Conservation (phyloP, 495 filamentous ascomycete species). For the Annulohypoxylon nitens region DNA sequence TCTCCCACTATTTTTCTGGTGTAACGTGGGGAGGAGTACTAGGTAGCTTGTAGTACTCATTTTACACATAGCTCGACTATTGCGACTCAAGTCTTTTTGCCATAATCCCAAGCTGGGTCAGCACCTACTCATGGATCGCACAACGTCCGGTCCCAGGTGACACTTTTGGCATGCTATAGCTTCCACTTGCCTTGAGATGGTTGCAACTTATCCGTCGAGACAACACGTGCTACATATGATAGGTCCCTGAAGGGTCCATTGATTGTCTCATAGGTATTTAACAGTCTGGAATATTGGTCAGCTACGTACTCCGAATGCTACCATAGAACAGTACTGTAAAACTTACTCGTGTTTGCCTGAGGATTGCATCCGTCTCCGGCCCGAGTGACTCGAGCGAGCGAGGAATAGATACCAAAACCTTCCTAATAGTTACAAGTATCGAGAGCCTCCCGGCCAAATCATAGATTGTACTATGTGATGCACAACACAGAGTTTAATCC, state of each 20-base stretch:
- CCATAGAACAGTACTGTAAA: neutral
- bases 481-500: slow-evolving; percentile 4
- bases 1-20: too few relatives aligned
- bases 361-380: neutral
- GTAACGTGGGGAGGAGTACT: neutral
- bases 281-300: slow-evolving; percentile 7
- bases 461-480: neutral
- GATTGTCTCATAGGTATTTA: neutral
- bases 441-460: neutral
- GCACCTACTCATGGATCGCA: neutral
- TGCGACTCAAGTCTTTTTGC: neutral
- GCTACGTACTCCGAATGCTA: neutral
- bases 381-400: neutral
- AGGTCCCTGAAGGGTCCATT: neutral
- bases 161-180: neutral
- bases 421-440: neutral
- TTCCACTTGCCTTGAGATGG: neutral
- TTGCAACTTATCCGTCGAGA: neutral
- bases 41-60: neutral
- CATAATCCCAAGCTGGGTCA: neutral
- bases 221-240: neutral
- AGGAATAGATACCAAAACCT: neutral
- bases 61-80: neutral
- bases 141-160: neutral
- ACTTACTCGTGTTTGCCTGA: slow-evolving; percentile 15